These are phyloP conservation scores for Cryptosporidium ubiquitum DNA, from an alignment of 169 alveolate species.

Conservation along the genomic window DNA sequence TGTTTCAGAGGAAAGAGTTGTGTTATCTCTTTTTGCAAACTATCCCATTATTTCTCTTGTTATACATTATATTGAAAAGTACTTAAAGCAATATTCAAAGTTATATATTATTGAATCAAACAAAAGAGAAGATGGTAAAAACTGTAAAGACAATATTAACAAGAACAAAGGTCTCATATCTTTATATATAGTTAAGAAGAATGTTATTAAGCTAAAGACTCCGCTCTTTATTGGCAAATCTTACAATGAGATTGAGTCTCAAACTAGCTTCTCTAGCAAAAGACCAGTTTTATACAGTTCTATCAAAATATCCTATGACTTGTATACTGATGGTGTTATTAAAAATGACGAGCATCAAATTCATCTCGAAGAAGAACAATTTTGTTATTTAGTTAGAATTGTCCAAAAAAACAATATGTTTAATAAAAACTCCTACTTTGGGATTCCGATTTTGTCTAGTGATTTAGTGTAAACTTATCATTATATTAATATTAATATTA, in stretches of 20 bases:
- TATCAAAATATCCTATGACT: not conserved
- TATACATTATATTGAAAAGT: conserved; percentile 14
- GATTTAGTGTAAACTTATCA: not conserved
- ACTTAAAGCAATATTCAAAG: conserved; percentile 13
- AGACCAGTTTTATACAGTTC: not conserved
- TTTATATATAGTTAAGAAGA: conserved; percentile 8
- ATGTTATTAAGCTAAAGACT: not conserved
- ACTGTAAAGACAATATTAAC: too few species aligned
- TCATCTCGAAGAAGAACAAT: not conserved
- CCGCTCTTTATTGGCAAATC: not conserved
- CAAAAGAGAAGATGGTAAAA: not conserved
- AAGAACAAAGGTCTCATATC: not conserved
- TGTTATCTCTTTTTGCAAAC: not conserved
- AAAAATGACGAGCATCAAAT: not conserved
- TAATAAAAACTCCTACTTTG: not conserved
- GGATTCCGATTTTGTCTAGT: not conserved
- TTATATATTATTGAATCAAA: not conserved
- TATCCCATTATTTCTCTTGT: conserved; percentile 8
- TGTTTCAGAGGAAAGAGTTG: not conserved
- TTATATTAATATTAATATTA: too few species aligned
- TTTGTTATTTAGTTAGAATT: not conserved
- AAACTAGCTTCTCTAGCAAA: not conserved
- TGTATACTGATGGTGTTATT: too few species aligned
- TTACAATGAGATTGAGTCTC: not conserved
- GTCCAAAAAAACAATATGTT: not conserved